Evolutionary conservation across 2,329 filamentous ascomycete species (phyloP).

Genomic region (Fusarium avenaceum): DNA sequence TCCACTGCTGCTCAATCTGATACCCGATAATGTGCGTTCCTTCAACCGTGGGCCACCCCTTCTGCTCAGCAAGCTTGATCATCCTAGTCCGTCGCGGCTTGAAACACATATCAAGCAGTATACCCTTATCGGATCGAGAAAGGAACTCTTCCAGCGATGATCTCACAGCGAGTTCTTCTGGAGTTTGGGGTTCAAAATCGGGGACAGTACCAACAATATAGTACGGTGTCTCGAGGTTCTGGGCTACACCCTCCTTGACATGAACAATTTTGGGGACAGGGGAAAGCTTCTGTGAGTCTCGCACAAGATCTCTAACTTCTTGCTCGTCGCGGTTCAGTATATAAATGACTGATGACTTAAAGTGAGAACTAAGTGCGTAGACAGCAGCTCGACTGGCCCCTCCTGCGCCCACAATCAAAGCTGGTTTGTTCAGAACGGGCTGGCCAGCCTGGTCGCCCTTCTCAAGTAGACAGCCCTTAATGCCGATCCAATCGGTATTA

Average conservation of each 20-base stretch:
- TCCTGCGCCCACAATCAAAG: constrained; percentile 16
- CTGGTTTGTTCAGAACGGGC: constrained; percentile 17
- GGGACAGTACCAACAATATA: constrained; percentile 1
- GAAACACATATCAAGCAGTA: constrained; percentile 25
- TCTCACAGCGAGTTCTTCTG: constrained; percentile 1
- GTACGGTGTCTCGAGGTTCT: constrained; percentile 15
- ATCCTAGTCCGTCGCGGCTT: constrained; percentile 16
- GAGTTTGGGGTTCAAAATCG: not conserved
- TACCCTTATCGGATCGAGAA: not conserved
- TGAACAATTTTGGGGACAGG: not conserved
- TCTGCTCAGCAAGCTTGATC: constrained; percentile 17
- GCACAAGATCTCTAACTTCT: not conserved
- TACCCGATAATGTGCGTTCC: constrained; percentile 19
- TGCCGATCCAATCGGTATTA: not conserved
- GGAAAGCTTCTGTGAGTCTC: not conserved
- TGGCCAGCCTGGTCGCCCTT: constrained; percentile 1
- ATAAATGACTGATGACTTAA: constrained; percentile 14
- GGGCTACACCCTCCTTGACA: not conserved
- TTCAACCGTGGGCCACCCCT: constrained; percentile 5
- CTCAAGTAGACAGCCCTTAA: constrained; percentile 12
- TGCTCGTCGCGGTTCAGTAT: constrained; percentile 2
- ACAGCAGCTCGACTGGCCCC: constrained; percentile 19
- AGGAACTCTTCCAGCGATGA: constrained; percentile 1
- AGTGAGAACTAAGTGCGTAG: constrained; percentile 8
- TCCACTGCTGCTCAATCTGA: constrained; percentile 22